A percentile compares a stretch with the other conserved stretches of the same genome.
Conservation (phyloP, 148 eudicot species). For the Cornus controversa region DNA sequence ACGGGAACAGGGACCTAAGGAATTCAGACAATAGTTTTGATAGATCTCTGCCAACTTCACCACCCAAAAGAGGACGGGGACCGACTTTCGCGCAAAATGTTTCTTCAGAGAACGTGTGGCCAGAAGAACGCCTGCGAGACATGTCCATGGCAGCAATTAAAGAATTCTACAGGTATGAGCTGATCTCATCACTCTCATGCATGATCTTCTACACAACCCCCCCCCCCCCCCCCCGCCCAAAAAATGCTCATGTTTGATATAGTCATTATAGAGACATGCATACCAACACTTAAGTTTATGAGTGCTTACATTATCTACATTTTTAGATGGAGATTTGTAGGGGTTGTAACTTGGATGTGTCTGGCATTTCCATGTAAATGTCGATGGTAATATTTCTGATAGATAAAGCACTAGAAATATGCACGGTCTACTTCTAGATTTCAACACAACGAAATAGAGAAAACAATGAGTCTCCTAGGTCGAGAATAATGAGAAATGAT, state of each 20-base stretch:
- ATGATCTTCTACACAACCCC: neutral
- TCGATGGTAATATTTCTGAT: neutral
- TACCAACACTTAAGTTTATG: neutral
- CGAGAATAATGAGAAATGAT: neutral
- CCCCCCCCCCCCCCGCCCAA: too few relatives aligned
- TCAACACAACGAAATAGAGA: neutral
- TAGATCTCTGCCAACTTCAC: constrained; percentile 39
- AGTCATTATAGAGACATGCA: neutral
- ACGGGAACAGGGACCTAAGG: constrained; percentile 46
- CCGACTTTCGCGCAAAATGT: constrained; percentile 23
- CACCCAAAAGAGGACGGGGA: constrained; percentile 29
- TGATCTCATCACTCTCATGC: neutral
- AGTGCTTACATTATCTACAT: neutral
- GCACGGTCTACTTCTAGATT: neutral
- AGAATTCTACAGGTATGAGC: constrained; percentile 73
- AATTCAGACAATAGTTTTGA: constrained; percentile 38
- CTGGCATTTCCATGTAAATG: neutral
- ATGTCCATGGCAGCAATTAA: constrained; percentile 65
- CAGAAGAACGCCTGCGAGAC: constrained; percentile 66
- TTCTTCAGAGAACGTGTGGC: constrained; percentile 44
- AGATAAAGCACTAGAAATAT: neutral
- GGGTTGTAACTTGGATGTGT: neutral
- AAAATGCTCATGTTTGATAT: neutral
- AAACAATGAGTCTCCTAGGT: neutral
- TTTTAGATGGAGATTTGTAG: neutral